phyloP scores from a whole-genome alignment of 2,329 filamentous ascomycete species.

The Calonectria hongkongensis region DNA sequence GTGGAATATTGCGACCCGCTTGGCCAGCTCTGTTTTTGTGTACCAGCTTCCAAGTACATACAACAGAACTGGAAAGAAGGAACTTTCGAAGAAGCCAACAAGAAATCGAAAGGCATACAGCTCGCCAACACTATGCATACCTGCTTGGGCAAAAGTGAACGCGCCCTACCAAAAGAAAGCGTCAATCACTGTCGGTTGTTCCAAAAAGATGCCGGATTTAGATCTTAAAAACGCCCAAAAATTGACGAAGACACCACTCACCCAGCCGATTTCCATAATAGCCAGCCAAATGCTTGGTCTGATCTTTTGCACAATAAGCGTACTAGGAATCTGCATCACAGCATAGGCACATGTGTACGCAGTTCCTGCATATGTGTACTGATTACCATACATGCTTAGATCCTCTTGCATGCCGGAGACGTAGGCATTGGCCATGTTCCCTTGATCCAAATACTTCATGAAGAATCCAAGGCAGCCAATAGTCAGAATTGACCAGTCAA shows the following conservation, averaged over 20 bases:
- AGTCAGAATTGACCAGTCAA: constrained; percentile 27
- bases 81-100: constrained; percentile 36
- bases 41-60: constrained; percentile 40
- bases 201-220: too few relatives aligned
- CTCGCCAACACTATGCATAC: neutral
- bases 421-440: constrained; percentile 61
- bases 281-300: constrained; percentile 12
- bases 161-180: neutral
- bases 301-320: constrained; percentile 27
- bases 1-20: constrained; percentile 34
- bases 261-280: constrained; percentile 13
- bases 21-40: constrained; percentile 37
- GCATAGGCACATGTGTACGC: constrained; percentile 17
- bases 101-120: constrained; percentile 36
- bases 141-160: constrained; percentile 15
- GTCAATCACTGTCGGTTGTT: neutral
- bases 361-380: constrained; percentile 20
- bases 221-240: neutral
- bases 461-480: constrained; percentile 33
- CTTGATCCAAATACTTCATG: constrained; percentile 57
- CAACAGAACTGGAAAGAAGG: constrained; percentile 34
- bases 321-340: constrained; percentile 14
- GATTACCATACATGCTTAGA: constrained; percentile 49
- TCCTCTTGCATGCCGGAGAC: constrained; percentile 63
- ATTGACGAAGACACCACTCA: neutral